A percentile compares a stretch with the other conserved stretches of the same genome.
These are phyloP conservation scores for Fusarium penzigii DNA, from an alignment of 2,329 filamentous ascomycete species.

Conservation along the genomic window DNA sequence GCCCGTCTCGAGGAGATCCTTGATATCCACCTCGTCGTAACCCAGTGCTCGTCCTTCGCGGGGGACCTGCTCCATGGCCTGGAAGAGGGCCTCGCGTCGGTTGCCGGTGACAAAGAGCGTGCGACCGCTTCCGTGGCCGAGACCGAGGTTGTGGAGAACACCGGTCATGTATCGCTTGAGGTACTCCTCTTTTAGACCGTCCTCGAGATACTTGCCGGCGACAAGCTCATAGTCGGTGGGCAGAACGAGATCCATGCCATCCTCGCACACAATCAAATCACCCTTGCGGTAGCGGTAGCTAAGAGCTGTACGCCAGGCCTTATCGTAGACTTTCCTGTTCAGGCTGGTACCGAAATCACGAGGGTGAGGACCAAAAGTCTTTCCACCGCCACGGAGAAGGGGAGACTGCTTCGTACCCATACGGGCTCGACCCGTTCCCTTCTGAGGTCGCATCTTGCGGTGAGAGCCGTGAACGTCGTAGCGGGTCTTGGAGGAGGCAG, in stretches of 20 bases:
- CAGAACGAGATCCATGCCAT: slow-evolving; percentile 68
- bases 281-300: slow-evolving; percentile 88
- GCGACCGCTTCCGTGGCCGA: slow-evolving; percentile 67
- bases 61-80: slow-evolving; percentile 63
- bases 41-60: slow-evolving; percentile 70
- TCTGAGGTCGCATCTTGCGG: slow-evolving; percentile 81
- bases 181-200: slow-evolving; percentile 56
- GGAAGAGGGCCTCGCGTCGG: slow-evolving; percentile 62
- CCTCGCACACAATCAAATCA: slow-evolving; percentile 83
- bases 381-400: slow-evolving; percentile 81
- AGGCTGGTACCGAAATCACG: slow-evolving; percentile 86
- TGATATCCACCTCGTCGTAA: slow-evolving; percentile 86
- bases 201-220: slow-evolving; percentile 43
- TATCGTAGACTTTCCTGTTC: slow-evolving; percentile 88
- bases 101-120: slow-evolving; percentile 73
- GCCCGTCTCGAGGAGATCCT: slow-evolving; percentile 84
- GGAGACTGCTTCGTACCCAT: slow-evolving; percentile 81
- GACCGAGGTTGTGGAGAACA: slow-evolving; percentile 70
- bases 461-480: slow-evolving; percentile 81
- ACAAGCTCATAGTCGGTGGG: slow-evolving; percentile 52
- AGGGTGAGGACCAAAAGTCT: slow-evolving; percentile 85
- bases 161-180: slow-evolving; percentile 63
- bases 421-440: slow-evolving; percentile 80
- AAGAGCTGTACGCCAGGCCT: slow-evolving; percentile 91
- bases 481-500: slow-evolving; percentile 79